Evolutionary conservation across 192 early-diverging fungal genomes (phyloP).

Genomic region (Coemansia sp.): DNA sequence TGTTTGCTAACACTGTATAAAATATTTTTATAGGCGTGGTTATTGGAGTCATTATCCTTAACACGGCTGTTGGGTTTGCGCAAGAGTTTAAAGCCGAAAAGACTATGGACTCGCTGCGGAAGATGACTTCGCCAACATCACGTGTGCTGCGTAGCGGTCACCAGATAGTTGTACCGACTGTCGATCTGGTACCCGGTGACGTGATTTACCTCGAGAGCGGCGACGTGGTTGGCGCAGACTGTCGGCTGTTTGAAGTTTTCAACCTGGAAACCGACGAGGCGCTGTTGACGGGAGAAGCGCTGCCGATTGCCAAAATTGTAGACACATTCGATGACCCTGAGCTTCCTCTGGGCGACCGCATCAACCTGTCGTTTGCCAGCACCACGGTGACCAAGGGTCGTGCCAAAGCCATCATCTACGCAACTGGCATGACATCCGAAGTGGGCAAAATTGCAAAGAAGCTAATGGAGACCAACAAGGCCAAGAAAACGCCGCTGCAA

Average conservation of each 20-base stretch:
- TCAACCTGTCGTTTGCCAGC: slow-evolving; percentile 87
- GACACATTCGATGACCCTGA: slow-evolving; percentile 66
- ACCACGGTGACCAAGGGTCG: slow-evolving; percentile 88
- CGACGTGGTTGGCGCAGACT: slow-evolving; percentile 91
- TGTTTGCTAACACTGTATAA: slow-evolving; percentile 2
- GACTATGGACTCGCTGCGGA: slow-evolving; percentile 89
- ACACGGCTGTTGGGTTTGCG: slow-evolving; percentile 87
- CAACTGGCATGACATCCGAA: slow-evolving; percentile 83
- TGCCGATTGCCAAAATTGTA: slow-evolving; percentile 74
- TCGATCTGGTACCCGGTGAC: slow-evolving; percentile 86
- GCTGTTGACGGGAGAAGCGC: slow-evolving; percentile 86
- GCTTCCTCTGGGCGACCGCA: slow-evolving; percentile 84
- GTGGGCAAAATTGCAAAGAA: slow-evolving; percentile 89
- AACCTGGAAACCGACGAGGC: slow-evolving; percentile 93
- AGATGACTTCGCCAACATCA: slow-evolving; percentile 83
- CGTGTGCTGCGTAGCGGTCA: slow-evolving; percentile 83
- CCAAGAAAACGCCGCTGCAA: slow-evolving; percentile 65
- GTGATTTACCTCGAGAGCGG: slow-evolving; percentile 90
- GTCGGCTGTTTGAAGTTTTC: slow-evolving; percentile 76
- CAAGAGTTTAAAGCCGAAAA: slow-evolving; percentile 96
- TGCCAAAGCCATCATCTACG: slow-evolving; percentile 84
- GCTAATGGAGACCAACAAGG: slow-evolving; percentile 60
- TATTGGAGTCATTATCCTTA: slow-evolving; percentile 78
- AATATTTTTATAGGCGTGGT: slow-evolving; percentile 60
- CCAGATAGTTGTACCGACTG: slow-evolving; percentile 69